These are phyloP conservation scores for Naumovozyma castellii DNA, from an alignment of 805 yeast species.

Conservation along the genomic window DNA sequence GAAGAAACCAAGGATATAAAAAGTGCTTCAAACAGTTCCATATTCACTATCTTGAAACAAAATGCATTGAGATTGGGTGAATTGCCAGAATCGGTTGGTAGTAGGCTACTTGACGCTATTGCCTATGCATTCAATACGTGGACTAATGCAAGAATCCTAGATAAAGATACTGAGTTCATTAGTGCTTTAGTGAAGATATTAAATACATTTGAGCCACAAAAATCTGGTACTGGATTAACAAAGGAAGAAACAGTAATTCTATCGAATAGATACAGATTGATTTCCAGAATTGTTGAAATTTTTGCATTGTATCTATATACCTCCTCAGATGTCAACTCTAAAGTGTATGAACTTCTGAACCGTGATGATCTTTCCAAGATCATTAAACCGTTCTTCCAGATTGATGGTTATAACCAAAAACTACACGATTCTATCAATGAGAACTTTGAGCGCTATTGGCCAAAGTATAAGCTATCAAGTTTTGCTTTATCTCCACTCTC, in stretches of 20 bases:
- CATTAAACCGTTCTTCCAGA: conserved; percentile 32
- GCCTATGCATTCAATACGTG: conserved; percentile 70
- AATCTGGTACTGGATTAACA: not conserved
- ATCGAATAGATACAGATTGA: conserved; percentile 48
- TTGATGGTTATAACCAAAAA: conserved; percentile 38
- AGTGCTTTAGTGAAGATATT: conserved; percentile 31
- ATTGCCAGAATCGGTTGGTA: conserved; percentile 54
- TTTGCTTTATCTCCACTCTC: conserved; percentile 42
- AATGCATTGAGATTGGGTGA: conserved; percentile 43
- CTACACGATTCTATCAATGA: conserved; percentile 38
- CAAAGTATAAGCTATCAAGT: conserved; percentile 37
- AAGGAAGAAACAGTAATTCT: conserved; percentile 25
- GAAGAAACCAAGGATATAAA: conserved; percentile 9
- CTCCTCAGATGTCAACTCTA: conserved; percentile 34
- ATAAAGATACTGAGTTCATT: conserved; percentile 36
- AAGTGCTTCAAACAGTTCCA: conserved; percentile 28
- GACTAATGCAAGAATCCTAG: conserved; percentile 52
- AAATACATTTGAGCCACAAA: conserved; percentile 19
- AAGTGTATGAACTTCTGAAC: conserved; percentile 37
- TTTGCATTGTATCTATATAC: conserved; percentile 64
- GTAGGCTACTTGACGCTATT: conserved; percentile 62
- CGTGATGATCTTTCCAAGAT: conserved; percentile 29
- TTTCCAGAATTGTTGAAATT: conserved; percentile 65
- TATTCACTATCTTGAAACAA: conserved; percentile 46
- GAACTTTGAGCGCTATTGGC: conserved; percentile 43